Evolutionary conservation across 163 green algal genomes (phyloP), one percentile per base, ranked within the genome.

Genomic region (Scenedesmus sp.): DNA sequence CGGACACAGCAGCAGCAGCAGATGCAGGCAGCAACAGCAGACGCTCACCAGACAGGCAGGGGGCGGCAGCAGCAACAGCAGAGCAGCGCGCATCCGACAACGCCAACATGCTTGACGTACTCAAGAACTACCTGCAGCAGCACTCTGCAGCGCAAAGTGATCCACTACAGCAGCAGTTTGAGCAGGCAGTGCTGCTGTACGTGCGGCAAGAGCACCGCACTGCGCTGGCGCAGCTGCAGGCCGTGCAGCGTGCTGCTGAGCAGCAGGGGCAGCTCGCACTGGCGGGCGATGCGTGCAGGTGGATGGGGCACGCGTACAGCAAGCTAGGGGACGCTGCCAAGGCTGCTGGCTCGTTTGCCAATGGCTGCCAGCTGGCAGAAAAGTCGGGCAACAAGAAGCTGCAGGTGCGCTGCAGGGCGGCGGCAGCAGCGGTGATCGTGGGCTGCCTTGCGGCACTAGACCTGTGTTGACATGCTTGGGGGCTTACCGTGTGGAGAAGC

Each of bases 121-220:
- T 88, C 12, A 87, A 92, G 56, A 59, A 79, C 15, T 84, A 80
- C 81, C 81, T 88, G 43, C 56, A 81, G 42, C 88, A 92, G 46
- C 85, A 90, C 7, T 78, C 70, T 9, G 42, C 85, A 30, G 80
- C n/a, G 6, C 43, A 72, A 12, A 35, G 10, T 37, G 88, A 83
- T 15, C 79, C 88, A 3, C 44, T 88, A 33, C 70, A 81, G 83
- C 65, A 72, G 51, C 51, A 82, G 51, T 92, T 90, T 76, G 83
- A 92, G 70, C 44, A 70, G 56, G 89, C 72, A 7, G 89, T 92
- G 44, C 30, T 92, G 70, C 40, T 81, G 42, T 92, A 87, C 61
- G 83, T 92, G 53, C 83, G 53, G 13, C 72, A 83, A 30, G 53
- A 92, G 89, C 56, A 87, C 73, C 37, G 40, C 22, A 53, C 83